A percentile compares a stretch with the other conserved stretches of the same genome.
Conservation (phyloP, 106 monocot genomes). For the Dendrobium nobile region DNA sequence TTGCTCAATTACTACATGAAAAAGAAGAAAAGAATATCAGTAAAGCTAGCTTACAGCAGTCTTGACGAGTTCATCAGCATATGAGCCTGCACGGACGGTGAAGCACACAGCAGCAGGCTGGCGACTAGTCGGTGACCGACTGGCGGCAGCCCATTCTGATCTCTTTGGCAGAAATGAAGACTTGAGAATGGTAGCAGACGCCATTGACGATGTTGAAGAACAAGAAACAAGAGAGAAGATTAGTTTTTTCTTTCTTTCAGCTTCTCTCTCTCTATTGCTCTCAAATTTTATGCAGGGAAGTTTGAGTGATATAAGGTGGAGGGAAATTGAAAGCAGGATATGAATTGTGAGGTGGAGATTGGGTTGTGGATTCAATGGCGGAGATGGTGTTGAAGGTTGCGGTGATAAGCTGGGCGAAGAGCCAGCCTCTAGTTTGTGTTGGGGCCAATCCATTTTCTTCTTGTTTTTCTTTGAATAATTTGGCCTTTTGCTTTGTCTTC, state of each 20-base stretch:
- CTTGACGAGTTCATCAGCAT: constrained; percentile 84
- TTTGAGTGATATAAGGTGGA: constrained; percentile 19
- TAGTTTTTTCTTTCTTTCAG: not conserved
- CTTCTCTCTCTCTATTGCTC: not conserved
- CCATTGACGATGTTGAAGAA: constrained; percentile 32
- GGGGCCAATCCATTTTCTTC: not conserved
- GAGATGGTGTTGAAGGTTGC: constrained; percentile 6
- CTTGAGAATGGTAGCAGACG: constrained; percentile 84
- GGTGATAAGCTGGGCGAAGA: constrained; percentile 13
- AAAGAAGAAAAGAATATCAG: too few relatives aligned
- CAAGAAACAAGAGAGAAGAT: not conserved
- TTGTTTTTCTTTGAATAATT: not conserved
- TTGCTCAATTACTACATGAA: too few relatives aligned
- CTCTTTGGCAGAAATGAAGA: constrained; percentile 84
- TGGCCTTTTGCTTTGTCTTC: not conserved
- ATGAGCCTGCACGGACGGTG: constrained; percentile 54
- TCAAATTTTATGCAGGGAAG: not conserved
- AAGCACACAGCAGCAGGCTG: constrained; percentile 41
- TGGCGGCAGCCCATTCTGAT: constrained; percentile 49
- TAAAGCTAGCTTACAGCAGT: constrained; percentile 48
- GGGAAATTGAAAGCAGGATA: constrained; percentile 33
- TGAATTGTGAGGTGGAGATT: constrained; percentile 62
- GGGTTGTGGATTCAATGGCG: constrained; percentile 41
- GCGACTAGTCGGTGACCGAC: constrained; percentile 7
- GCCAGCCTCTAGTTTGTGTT: constrained; percentile 15